These are phyloP conservation scores for Colletotrichum sp. DNA, from an alignment of 2,329 filamentous ascomycete genomes.

Conservation along the genomic window DNA sequence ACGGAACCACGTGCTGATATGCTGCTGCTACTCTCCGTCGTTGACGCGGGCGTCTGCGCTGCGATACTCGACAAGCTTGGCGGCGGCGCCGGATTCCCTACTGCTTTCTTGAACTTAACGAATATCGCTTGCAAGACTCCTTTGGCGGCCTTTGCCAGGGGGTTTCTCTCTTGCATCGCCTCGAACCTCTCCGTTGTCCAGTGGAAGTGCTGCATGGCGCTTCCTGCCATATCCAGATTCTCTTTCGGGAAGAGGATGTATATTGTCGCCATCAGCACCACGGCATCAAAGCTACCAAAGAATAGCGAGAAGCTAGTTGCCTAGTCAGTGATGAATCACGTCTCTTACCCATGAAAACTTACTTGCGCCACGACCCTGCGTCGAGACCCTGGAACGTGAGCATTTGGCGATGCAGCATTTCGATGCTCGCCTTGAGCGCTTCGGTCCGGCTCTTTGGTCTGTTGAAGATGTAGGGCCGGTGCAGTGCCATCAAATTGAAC, in stretches of 20 bases:
- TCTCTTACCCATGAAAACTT: constrained; percentile 16
- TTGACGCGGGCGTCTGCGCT: constrained; percentile 19
- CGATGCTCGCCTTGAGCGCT: constrained; percentile 60
- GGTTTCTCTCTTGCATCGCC: constrained; percentile 58
- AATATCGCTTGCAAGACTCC: constrained; percentile 62
- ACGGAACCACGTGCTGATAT: constrained; percentile 16
- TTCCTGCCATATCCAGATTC: constrained; percentile 51
- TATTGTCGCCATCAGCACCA: constrained; percentile 64
- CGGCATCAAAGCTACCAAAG: constrained; percentile 68
- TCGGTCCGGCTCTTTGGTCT: constrained; percentile 57
- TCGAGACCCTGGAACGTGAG: constrained; percentile 52
- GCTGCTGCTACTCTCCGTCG: constrained; percentile 18
- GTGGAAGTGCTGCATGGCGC: constrained; percentile 59
- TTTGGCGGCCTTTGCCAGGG: constrained; percentile 57
- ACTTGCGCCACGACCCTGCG: constrained; percentile 53
- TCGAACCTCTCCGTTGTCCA: constrained; percentile 66
- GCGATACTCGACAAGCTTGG: constrained; percentile 14
- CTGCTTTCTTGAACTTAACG: constrained; percentile 56
- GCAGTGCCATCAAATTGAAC: constrained; percentile 64
- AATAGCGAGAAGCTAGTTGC: constrained; percentile 56
- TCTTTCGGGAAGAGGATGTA: constrained; percentile 66
- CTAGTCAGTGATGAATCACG: background rate
- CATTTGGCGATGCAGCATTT: constrained; percentile 60
- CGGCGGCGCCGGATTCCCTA: constrained; percentile 35
- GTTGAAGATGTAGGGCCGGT: constrained; percentile 67